Conservation (phyloP, 169 alveolate genomes). For the Miamiensis avidus region DNA sequence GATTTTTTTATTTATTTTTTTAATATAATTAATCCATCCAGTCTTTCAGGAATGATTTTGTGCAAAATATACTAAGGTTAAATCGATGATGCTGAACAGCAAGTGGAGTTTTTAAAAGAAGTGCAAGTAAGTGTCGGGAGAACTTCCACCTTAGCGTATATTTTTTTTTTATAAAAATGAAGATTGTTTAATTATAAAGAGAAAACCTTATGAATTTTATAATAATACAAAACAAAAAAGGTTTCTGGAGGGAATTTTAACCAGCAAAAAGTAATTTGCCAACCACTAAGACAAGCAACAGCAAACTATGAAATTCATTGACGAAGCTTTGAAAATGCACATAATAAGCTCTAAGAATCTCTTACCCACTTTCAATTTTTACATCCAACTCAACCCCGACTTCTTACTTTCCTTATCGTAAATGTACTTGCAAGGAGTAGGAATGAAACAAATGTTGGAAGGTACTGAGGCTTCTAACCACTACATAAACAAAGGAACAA, state of each 20-base stretch:
- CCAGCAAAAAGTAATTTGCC: not conserved
- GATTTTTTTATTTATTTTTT: no score
- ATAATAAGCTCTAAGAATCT: conserved; percentile 70
- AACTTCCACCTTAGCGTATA: conserved; percentile 66
- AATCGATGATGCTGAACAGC: conserved; percentile 80
- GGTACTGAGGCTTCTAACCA: conserved; percentile 63
- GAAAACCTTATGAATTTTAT: no score
- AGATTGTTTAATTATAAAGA: no score
- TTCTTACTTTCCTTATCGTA: conserved; percentile 80
- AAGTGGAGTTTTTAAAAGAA: conserved; percentile 77
- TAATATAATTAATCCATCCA: no score
- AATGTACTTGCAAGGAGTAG: conserved; percentile 73
- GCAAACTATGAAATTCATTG: not conserved
- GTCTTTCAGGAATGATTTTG: conserved; percentile 70
- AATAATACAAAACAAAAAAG: conserved; percentile 51
- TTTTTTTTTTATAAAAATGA: no score
- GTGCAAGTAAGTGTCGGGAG: conserved; percentile 57
- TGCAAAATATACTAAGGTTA: conserved; percentile 79
- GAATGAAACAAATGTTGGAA: conserved; percentile 67
- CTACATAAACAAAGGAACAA: conserved; percentile 69
- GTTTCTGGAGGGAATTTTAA: conserved; percentile 54
- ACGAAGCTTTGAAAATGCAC: conserved; percentile 76
- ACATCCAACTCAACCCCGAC: conserved; percentile 86
- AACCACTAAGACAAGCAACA: not conserved
- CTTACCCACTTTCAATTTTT: conserved; percentile 83